These are phyloP conservation scores for Solanum verrucosum DNA, from an alignment of 257 asterid species.

Conservation along the genomic window DNA sequence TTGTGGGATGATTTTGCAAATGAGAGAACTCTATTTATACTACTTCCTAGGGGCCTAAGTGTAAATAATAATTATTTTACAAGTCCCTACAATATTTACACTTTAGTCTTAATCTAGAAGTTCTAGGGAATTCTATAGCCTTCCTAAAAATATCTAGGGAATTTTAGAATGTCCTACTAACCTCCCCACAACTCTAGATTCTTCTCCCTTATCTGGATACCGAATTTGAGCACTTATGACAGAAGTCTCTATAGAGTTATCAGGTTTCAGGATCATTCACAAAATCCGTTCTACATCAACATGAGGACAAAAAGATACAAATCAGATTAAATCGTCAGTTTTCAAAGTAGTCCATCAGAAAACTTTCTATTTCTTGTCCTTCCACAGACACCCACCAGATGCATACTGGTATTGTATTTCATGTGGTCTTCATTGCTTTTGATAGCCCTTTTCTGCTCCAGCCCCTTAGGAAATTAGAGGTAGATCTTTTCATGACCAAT, in stretches of 20 bases:
- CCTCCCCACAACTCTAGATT: too few relatives aligned
- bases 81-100: too few relatives aligned
- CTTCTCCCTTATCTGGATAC: too few relatives aligned
- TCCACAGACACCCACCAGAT: not conserved
- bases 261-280: not conserved
- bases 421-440: not conserved
- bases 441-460: not conserved
- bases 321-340: not conserved
- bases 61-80: too few relatives aligned
- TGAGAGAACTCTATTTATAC: too few relatives aligned
- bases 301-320: not conserved
- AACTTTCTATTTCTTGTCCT: not conserved
- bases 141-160: too few relatives aligned
- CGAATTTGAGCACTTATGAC: too few relatives aligned
- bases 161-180: too few relatives aligned
- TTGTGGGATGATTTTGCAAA: too few relatives aligned
- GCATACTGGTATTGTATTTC: not conserved
- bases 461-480: not conserved
- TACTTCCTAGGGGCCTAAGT: too few relatives aligned
- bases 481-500: not conserved
- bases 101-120: too few relatives aligned
- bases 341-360: not conserved
- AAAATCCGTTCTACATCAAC: not conserved
- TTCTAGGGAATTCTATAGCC: too few relatives aligned
- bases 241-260: not conserved